A percentile compares a stretch with the other conserved stretches of the same genome.
These are phyloP conservation scores for Moringa oleifera DNA, from an alignment of 345 rosid species.

Conservation along the genomic window DNA sequence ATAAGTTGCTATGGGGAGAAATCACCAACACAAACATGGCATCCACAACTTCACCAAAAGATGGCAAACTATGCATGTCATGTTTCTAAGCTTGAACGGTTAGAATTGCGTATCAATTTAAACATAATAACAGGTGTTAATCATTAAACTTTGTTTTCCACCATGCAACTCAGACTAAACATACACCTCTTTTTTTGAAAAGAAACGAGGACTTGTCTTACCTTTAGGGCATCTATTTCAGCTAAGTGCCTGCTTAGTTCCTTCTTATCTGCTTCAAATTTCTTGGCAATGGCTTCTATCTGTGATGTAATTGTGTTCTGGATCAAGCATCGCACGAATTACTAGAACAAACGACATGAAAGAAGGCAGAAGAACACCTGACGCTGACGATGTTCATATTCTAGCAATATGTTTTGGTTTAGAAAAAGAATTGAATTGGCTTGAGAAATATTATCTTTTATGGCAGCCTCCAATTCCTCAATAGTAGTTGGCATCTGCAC, in stretches of 20 bases:
- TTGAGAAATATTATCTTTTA: slow-evolving; percentile 69
- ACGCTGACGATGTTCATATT: slow-evolving; percentile 69
- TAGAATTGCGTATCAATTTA: too few species aligned
- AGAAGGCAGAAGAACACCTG: slow-evolving; percentile 38
- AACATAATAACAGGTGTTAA: not conserved
- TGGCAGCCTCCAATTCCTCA: slow-evolving; percentile 90
- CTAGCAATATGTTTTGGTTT: slow-evolving; percentile 73
- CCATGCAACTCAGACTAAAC: not conserved
- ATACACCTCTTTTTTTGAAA: not conserved
- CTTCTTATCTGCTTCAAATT: slow-evolving; percentile 63
- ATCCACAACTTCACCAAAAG: not conserved
- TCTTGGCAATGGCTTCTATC: slow-evolving; percentile 45
- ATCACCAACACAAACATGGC: too few species aligned
- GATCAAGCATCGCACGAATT: slow-evolving; percentile 10
- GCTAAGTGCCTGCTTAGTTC: slow-evolving; percentile 45
- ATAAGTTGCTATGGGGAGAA: too few species aligned
- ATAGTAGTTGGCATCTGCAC: slow-evolving; percentile 68
- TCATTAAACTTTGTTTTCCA: not conserved
- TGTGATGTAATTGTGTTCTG: slow-evolving; percentile 23
- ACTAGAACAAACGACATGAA: not conserved
- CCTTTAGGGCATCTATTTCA: slow-evolving; percentile 72
- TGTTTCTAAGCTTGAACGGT: not conserved
- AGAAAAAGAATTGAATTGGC: slow-evolving; percentile 82
- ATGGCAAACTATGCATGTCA: not conserved
- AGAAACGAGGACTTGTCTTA: slow-evolving; percentile 16